These are phyloP conservation scores for Podaxis sp. DNA, from an alignment of 768 basidiomycete species.

Conservation along the genomic window DNA sequence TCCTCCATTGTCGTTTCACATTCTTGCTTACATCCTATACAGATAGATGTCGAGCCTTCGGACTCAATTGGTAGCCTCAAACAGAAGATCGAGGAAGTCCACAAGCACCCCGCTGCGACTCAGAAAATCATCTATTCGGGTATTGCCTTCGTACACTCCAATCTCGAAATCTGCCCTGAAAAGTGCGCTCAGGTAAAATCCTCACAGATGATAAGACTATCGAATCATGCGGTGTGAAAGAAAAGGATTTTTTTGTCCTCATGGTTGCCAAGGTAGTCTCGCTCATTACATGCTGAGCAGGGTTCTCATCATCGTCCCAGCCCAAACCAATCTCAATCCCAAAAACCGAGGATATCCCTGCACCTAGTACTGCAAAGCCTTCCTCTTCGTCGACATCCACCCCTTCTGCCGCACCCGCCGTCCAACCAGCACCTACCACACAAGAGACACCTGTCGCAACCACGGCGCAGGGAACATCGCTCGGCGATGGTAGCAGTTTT, in stretches of 20 bases:
- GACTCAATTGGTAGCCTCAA: conserved; percentile 81
- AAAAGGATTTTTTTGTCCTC: conserved; percentile 98
- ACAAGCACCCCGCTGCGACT: conserved; percentile 65
- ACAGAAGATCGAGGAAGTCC: conserved; percentile 71
- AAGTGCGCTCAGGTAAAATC: conserved; percentile 74
- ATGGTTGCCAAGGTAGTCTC: conserved; percentile 89
- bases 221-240: conserved; percentile 87
- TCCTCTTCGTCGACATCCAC: conserved; percentile 23
- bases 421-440: conserved; percentile 27
- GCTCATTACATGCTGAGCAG: background rate
- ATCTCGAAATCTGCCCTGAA: background rate
- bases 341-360: conserved; percentile 16
- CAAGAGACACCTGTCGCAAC: conserved; percentile 22
- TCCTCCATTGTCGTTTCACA: background rate
- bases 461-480: conserved; percentile 27
- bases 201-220: conserved; percentile 85
- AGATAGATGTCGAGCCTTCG: conserved; percentile 74
- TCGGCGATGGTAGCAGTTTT: conserved; percentile 56
- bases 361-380: conserved; percentile 16
- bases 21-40: conserved; percentile 4
- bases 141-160: conserved; percentile 21
- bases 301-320: conserved; percentile 25
- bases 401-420: conserved; percentile 25
- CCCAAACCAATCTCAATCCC: conserved; percentile 46
- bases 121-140: conserved; percentile 98